Conservation (phyloP, 805 yeast genomes). For the Wickerhamomyces sydowiorum region DNA sequence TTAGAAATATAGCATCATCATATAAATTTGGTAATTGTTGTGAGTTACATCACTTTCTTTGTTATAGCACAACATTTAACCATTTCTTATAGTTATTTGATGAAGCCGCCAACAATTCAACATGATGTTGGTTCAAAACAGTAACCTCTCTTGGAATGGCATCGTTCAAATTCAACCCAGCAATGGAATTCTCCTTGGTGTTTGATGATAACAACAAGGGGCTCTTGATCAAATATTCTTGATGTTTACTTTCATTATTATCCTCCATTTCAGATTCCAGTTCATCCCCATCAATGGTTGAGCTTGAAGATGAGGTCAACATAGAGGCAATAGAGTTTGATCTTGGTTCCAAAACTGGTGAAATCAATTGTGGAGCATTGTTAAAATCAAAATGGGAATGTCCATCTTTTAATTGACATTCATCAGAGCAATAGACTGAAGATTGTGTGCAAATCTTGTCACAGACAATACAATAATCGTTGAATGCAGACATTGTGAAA, state of each 20-base stretch:
- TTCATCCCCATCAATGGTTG: conserved; percentile 6
- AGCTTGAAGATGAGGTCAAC: background rate
- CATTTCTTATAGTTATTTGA: conserved; percentile 25
- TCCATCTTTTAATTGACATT: conserved; percentile 30
- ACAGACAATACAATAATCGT: conserved; percentile 55
- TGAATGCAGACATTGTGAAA: conserved; percentile 30
- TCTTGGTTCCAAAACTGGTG: conserved; percentile 25
- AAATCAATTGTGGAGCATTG: conserved; percentile 23
- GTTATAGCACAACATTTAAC: conserved; percentile 18
- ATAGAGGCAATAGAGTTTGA: conserved; percentile 16
- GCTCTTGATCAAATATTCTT: conserved; percentile 22
- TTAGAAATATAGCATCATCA: background rate
- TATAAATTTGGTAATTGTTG: background rate
- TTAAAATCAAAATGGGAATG: conserved; percentile 19
- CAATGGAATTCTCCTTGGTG: conserved; percentile 19
- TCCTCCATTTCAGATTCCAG: conserved; percentile 12
- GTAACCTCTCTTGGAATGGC: conserved; percentile 13
- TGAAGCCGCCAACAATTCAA: conserved; percentile 20
- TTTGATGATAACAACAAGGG: conserved; percentile 21
- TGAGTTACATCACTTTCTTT: background rate
- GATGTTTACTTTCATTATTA: conserved; percentile 9
- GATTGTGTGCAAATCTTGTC: conserved; percentile 41
- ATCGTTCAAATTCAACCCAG: conserved; percentile 20
- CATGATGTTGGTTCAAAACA: conserved; percentile 13
- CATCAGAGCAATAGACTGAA: conserved; percentile 41